A percentile compares a stretch with the other conserved stretches of the same genome.
phyloP scores from a whole-genome alignment of 768 basidiomycete species.

The Pulveroboletus frians region DNA sequence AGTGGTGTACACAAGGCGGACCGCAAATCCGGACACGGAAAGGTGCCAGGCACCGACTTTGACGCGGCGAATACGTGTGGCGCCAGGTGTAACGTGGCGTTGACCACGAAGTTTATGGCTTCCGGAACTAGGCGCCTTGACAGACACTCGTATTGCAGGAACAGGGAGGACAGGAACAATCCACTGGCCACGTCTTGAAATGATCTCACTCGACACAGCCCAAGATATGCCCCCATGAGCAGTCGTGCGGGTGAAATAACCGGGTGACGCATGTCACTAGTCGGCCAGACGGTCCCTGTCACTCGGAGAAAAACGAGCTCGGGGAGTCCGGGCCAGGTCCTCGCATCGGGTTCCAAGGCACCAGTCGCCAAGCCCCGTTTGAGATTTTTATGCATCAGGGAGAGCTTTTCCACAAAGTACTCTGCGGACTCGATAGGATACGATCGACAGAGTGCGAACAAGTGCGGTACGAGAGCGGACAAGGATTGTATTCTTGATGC shows the following conservation, averaged over 20 bases:
- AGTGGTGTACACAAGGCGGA: constrained; percentile 40
- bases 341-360: constrained; percentile 51
- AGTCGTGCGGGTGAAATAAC: constrained; percentile 84
- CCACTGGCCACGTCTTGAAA: constrained; percentile 76
- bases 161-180: constrained; percentile 81
- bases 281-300: constrained; percentile 83
- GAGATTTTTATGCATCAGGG: constrained; percentile 92
- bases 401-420: constrained; percentile 75
- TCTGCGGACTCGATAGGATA: constrained; percentile 80
- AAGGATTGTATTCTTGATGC: constrained; percentile 56
- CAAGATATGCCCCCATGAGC: constrained; percentile 88
- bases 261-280: constrained; percentile 88
- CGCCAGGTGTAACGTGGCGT: constrained; percentile 65
- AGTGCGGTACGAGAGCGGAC: constrained; percentile 66
- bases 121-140: constrained; percentile 91
- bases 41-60: constrained; percentile 56
- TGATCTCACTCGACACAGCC: constrained; percentile 73
- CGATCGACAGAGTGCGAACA: constrained; percentile 69
- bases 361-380: constrained; percentile 74
- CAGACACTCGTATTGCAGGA: constrained; percentile 76
- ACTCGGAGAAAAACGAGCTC: constrained; percentile 80
- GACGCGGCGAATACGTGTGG: constrained; percentile 51
- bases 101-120: constrained; percentile 74
- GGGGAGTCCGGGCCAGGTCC: constrained; percentile 83
- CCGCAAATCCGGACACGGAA: constrained; percentile 68